Evolutionary conservation across 108 stramenopile genomes (phyloP).

Genomic region (Pseudonitzschia delicatissima): DNA sequence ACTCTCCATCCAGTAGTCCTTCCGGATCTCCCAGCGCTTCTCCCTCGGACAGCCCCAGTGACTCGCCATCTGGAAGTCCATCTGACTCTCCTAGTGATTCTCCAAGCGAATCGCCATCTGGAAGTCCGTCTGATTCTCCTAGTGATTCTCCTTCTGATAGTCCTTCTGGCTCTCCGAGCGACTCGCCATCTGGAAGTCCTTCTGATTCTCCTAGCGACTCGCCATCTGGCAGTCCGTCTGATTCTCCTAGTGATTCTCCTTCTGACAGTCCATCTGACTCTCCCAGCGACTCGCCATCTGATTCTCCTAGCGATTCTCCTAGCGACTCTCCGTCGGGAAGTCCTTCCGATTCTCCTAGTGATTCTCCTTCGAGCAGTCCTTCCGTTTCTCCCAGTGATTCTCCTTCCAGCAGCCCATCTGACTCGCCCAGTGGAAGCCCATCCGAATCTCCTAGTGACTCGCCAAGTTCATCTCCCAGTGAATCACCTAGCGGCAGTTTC

Average conservation of each 20-base stretch:
- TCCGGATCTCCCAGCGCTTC: background rate
- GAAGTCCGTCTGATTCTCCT: background rate
- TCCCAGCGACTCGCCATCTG: background rate
- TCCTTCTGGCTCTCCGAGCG: background rate
- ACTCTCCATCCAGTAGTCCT: background rate
- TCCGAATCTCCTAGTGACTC: constrained; percentile 14
- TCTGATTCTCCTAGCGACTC: background rate
- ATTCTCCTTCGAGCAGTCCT: background rate
- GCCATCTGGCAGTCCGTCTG: no score
- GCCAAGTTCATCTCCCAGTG: constrained; percentile 10
- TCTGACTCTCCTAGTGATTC: background rate
- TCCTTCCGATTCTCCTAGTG: constrained; percentile 18
- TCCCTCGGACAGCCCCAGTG: constrained; percentile 12
- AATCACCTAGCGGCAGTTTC: background rate
- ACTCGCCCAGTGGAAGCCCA: constrained; percentile 2
- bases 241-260: background rate
- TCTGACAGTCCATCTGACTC: background rate
- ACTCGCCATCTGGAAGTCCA: background rate
- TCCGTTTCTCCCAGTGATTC: constrained; percentile 5
- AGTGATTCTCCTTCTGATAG: background rate
- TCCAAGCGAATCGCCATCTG: background rate
- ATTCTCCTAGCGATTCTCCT: constrained; percentile 1
- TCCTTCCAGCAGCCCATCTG: constrained; percentile 5
- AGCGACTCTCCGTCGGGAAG: background rate
- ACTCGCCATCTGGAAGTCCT: constrained; percentile 1